A percentile compares a stretch with the other conserved stretches of the same genome.
Evolutionary conservation across 768 basidiomycete species (phyloP).

Genomic region (Amanita rubescens): DNA sequence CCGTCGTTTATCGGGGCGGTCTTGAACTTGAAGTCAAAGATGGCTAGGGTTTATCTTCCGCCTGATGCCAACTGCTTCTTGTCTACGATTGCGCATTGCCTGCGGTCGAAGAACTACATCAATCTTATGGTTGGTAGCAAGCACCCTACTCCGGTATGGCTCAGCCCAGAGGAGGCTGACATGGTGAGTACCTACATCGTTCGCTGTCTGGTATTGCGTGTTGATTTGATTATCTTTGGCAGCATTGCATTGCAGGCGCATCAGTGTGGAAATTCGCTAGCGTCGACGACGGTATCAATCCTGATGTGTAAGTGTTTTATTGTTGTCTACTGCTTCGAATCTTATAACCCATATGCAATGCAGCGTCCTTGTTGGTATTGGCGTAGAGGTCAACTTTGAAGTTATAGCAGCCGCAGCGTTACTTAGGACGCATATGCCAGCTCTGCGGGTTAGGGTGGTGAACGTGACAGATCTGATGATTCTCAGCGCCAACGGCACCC

Average conservation of each 20-base stretch:
- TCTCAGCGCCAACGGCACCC: slow-evolving; percentile 55
- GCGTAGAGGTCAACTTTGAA: slow-evolving; percentile 85
- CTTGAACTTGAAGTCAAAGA: slow-evolving; percentile 64
- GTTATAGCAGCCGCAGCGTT: slow-evolving; percentile 81
- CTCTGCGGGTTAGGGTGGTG: slow-evolving; percentile 76
- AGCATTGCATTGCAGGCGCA: slow-evolving; percentile 84
- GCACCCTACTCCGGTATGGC: slow-evolving; percentile 73
- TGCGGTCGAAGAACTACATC: slow-evolving; percentile 78
- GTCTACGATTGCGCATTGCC: slow-evolving; percentile 76
- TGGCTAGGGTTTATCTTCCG: slow-evolving; percentile 76
- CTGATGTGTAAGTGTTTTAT: slow-evolving; percentile 50
- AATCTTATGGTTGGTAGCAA: slow-evolving; percentile 90
- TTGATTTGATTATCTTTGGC: slow-evolving; percentile 7
- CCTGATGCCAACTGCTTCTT: slow-evolving; percentile 89
- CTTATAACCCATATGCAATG: slow-evolving; percentile 22
- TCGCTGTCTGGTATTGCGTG: neutral
- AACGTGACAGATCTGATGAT: slow-evolving; percentile 91
- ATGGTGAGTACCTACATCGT: slow-evolving; percentile 28
- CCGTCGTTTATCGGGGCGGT: slow-evolving; percentile 81
- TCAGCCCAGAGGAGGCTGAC: slow-evolving; percentile 70
- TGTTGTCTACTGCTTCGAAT: neutral
- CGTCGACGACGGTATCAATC: slow-evolving; percentile 60
- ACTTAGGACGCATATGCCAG: slow-evolving; percentile 60
- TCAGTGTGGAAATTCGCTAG: slow-evolving; percentile 84
- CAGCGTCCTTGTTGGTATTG: slow-evolving; percentile 79